Conservation (phyloP, 225 moss, liverwort and hornwort genomes). For the Asterella californica region DNA sequence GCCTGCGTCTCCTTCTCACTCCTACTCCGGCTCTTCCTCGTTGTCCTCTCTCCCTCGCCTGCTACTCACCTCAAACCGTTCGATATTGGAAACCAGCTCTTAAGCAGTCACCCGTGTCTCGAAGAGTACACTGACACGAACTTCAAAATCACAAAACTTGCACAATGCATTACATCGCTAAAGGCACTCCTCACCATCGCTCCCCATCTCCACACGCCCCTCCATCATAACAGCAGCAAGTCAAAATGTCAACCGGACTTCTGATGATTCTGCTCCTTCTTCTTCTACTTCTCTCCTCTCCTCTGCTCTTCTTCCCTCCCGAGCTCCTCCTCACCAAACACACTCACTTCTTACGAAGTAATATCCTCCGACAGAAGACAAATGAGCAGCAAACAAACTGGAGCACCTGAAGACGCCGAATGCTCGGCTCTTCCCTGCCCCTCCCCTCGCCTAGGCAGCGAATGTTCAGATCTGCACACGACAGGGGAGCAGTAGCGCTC, state of each 20-base stretch:
- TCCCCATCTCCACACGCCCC: background rate
- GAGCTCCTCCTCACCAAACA: background rate
- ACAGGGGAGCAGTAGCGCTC: background rate
- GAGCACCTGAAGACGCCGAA: background rate
- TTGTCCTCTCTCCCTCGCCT: background rate
- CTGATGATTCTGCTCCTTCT: background rate
- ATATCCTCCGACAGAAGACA: background rate
- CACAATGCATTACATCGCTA: background rate
- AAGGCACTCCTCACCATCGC: background rate
- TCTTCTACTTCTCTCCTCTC: background rate
- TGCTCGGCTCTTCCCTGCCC: too few relatives aligned
- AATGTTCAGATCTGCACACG: background rate
- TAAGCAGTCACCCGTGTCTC: background rate
- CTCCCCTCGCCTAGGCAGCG: background rate
- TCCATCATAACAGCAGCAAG: background rate
- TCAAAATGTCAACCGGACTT: background rate
- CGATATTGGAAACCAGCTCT: background rate
- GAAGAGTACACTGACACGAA: background rate
- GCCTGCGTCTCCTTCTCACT: background rate
- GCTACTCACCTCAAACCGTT: background rate
- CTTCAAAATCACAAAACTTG: background rate
- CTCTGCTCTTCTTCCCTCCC: background rate
- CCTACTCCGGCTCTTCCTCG: background rate
- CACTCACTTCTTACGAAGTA: background rate
- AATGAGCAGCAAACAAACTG: background rate